phyloP scores from a whole-genome alignment of 1,284 basidiomycete genomes.

The Boletus mariae region DNA sequence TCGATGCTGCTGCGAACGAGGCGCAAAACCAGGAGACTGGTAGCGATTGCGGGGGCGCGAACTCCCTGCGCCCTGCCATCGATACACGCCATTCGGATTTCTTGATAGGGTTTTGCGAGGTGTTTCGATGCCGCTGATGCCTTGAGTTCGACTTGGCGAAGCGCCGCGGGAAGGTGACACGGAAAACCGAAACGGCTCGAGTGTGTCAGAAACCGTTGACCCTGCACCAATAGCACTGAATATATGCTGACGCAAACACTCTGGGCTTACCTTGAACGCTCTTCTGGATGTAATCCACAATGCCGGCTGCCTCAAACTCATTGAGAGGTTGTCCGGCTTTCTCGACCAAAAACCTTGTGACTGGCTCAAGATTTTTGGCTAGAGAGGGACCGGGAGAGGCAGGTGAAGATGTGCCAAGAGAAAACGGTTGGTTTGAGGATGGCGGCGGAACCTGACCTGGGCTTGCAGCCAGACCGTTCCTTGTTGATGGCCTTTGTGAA shows the following conservation, averaged over 20 bases:
- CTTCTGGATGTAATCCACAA: slow-evolving; percentile 49
- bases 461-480: slow-evolving; percentile 11
- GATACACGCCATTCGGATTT: slow-evolving; percentile 69
- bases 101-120: slow-evolving; percentile 52
- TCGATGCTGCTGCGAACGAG: slow-evolving; percentile 38
- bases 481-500: slow-evolving; percentile 15
- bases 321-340: slow-evolving; percentile 46
- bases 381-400: slow-evolving; percentile 25
- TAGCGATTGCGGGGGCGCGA: slow-evolving; percentile 62
- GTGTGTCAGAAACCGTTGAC: slow-evolving; percentile 33
- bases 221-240: slow-evolving; percentile 17
- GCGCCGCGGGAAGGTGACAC: slow-evolving; percentile 42
- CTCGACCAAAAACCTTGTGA: slow-evolving; percentile 43
- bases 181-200: slow-evolving; percentile 60
- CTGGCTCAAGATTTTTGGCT: slow-evolving; percentile 42
- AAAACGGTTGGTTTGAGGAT: slow-evolving; percentile 20
- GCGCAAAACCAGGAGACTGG: slow-evolving; percentile 63
- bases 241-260: slow-evolving; percentile 4
- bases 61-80: slow-evolving; percentile 67
- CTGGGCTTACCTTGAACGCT: slow-evolving; percentile 36
- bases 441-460: slow-evolving; percentile 16
- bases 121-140: slow-evolving; percentile 18
- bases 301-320: slow-evolving; percentile 48
- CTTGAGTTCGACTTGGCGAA: slow-evolving; percentile 35
- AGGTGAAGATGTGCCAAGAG: slow-evolving; percentile 13